phyloP scores from a whole-genome alignment of 1,284 basidiomycete genomes.

The Ustilago vetiveriae region DNA sequence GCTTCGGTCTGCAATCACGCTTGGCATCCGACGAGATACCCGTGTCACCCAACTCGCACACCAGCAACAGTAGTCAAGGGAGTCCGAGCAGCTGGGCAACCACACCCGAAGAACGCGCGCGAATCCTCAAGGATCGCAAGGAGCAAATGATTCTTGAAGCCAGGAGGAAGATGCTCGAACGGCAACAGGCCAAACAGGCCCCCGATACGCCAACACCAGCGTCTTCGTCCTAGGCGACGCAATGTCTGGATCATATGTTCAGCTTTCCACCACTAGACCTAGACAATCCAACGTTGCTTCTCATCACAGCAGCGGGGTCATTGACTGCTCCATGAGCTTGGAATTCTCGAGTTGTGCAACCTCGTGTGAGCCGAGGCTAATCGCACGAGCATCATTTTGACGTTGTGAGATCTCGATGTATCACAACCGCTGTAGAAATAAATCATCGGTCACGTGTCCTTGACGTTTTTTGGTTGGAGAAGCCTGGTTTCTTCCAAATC shows the following conservation, averaged over 20 bases:
- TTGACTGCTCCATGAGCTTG: too few relatives aligned
- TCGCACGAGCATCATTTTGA: too few relatives aligned
- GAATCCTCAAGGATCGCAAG: slow-evolving; percentile 48
- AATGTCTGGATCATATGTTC: too few relatives aligned
- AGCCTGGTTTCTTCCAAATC: neutral
- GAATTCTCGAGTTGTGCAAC: neutral
- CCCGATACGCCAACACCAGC: neutral
- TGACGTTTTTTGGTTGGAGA: neutral
- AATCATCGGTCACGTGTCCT: slow-evolving; percentile 18
- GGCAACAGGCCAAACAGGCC: slow-evolving; percentile 16
- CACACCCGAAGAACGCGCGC: slow-evolving; percentile 40
- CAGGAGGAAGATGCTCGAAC: slow-evolving; percentile 38
- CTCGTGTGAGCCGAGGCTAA: slow-evolving; percentile 1
- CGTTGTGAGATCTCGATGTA: neutral
- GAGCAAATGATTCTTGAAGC: slow-evolving; percentile 51
- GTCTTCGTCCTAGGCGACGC: slow-evolving; percentile 2
- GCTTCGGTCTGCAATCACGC: slow-evolving; percentile 46
- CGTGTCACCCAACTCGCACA: slow-evolving; percentile 14
- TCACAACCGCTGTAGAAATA: too few relatives aligned
- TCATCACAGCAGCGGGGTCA: too few relatives aligned
- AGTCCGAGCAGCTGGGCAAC: slow-evolving; percentile 42
- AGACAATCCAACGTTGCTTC: too few relatives aligned
- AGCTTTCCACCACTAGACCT: too few relatives aligned
- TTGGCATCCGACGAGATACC: slow-evolving; percentile 10
- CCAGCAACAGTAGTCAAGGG: slow-evolving; percentile 21